Evolutionary conservation across 345 rosid genomes (phyloP).

Genomic region (Eutrema heterophyllum): DNA sequence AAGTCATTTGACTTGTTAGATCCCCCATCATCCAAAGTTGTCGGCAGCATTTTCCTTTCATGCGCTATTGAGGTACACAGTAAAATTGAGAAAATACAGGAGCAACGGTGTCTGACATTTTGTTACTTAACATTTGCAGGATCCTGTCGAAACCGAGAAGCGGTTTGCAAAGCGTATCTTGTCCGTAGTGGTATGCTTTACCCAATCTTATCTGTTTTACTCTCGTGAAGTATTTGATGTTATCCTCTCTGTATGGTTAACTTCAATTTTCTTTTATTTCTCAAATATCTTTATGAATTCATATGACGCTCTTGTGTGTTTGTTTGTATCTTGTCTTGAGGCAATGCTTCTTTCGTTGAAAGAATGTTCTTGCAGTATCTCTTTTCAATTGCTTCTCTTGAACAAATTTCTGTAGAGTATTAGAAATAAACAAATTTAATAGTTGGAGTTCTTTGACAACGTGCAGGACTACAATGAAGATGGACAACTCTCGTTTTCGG

Average conservation of each 20-base stretch:
- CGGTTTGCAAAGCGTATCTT: slow-evolving; percentile 79
- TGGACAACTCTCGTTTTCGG: slow-evolving; percentile 78
- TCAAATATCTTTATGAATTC: not conserved
- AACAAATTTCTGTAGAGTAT: not conserved
- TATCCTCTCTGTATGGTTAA: too few species aligned
- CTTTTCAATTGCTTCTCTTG: not conserved
- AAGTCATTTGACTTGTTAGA: slow-evolving; percentile 64
- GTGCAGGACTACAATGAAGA: slow-evolving; percentile 78
- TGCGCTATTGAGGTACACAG: slow-evolving; percentile 75
- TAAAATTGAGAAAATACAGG: not conserved
- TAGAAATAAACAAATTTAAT: not conserved
- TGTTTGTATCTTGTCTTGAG: not conserved
- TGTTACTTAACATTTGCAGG: slow-evolving; percentile 43
- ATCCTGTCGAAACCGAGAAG: slow-evolving; percentile 86
- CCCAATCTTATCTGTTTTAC: not conserved
- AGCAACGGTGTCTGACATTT: slow-evolving; percentile 16
- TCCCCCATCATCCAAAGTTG: slow-evolving; percentile 56
- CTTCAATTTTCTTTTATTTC: not conserved
- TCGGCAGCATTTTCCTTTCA: slow-evolving; percentile 67
- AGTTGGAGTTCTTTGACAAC: not conserved
- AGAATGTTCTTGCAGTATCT: not conserved
- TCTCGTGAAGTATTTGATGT: too few species aligned
- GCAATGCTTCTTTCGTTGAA: not conserved
- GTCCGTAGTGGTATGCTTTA: slow-evolving; percentile 67
- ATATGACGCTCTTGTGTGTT: not conserved